Evolutionary conservation across 225 moss, liverwort and hornwort genomes (phyloP).

Genomic region (Climacium dendroides): DNA sequence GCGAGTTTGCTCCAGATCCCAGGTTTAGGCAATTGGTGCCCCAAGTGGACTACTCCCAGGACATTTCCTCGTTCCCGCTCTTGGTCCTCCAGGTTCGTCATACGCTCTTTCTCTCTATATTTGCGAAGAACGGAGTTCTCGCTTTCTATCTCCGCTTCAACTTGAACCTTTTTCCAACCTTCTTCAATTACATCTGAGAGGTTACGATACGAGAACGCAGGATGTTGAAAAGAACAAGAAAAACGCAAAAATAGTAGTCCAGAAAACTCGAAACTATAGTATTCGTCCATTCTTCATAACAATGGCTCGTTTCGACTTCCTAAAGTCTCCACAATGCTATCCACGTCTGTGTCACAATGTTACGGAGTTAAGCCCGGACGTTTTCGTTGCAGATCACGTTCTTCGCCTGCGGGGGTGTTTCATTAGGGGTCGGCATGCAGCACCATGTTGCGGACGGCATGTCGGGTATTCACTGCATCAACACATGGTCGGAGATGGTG

Average conservation of each 20-base stretch:
- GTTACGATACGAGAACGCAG: not conserved
- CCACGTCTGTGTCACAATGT: not conserved
- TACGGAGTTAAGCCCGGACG: not conserved
- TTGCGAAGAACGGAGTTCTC: not conserved
- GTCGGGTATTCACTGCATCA: slow-evolving; percentile 95
- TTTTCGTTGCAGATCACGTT: slow-evolving; percentile 44
- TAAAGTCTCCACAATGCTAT: not conserved
- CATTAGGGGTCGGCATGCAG: slow-evolving; percentile 93
- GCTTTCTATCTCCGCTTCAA: not conserved
- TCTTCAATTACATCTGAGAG: not conserved
- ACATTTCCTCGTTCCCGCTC: slow-evolving; percentile 60
- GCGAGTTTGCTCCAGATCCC: slow-evolving; percentile 79
- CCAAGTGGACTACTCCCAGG: slow-evolving; percentile 43
- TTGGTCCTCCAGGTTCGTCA: slow-evolving; percentile 72
- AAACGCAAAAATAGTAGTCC: not conserved
- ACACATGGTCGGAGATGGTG: slow-evolving; percentile 69
- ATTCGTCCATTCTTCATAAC: not conserved
- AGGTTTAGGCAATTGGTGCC: slow-evolving; percentile 69
- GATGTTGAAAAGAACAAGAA: not conserved
- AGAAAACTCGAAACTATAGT: not conserved
- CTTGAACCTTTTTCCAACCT: not conserved
- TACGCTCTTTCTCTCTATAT: not conserved
- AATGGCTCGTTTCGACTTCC: not conserved
- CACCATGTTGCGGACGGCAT: slow-evolving; percentile 89
- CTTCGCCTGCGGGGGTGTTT: slow-evolving; percentile 74